Base-by-base conservation (phyloP, 805 yeast genomes). In the Metschnikowia santaceciliae region DNA sequence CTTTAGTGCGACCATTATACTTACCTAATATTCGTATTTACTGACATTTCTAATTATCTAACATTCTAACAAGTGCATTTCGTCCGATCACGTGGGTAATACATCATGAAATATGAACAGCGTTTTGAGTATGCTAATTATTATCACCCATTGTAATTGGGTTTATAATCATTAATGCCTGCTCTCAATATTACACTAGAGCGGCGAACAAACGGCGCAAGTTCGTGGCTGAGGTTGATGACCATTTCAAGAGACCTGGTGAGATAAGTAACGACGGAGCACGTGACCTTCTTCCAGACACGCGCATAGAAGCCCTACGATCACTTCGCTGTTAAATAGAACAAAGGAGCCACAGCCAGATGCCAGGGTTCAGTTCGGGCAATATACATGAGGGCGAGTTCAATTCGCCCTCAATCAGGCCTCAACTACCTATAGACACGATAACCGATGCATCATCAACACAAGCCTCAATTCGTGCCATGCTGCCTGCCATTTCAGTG, bases 311-410 rank as follows among this genome's bases (percentile, higher is more conserved):
- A 13, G 46, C 37, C 30, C 32, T 36, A 13, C 17, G 19, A 19
- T 32, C n/a, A 42, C 46, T 19, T 32, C 32, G 8, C 7, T 6
- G 13, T 32, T 7, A 4, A 19, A 26, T 14, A 20, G 19, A 17
- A 22, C 20, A 6, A 17, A 19, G 19, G 3, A 43, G 32, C 33
- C 7, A 14, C 17, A 15, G 35, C 11, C n/a, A 22, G 32, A 56
- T 56, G 59, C 46, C 54, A 7, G 50, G 48, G 10, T 56, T 56
- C 30, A 39, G 50, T n/a, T 35, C 50, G 8, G 64, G 63, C 10
- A 60, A 55, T 32, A 67, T 66, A 4, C 75, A 70, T 45, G 75
- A 70, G 52, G 73, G 72, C 4, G 74, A 69, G 48, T 67, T 60
- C 43, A 60, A 62, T 4, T 62, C 61, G 35, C 55, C 60, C 20